These are phyloP conservation scores for Lyophyllum semitale DNA, from an alignment of 768 basidiomycete genomes.

Conservation along the genomic window DNA sequence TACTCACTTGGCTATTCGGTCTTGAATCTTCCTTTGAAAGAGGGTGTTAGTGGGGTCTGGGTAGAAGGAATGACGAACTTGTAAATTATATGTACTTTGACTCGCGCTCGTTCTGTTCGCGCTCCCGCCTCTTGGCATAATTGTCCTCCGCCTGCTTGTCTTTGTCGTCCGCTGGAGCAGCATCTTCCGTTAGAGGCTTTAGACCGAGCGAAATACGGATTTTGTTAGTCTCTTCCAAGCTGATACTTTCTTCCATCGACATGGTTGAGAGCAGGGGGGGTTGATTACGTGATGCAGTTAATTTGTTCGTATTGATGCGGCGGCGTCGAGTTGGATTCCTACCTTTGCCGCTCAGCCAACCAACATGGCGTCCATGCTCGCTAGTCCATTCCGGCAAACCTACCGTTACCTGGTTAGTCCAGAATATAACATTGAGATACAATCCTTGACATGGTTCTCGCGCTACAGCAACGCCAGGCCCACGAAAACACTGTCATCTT, in stretches of 20 bases:
- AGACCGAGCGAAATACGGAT: conserved; percentile 93
- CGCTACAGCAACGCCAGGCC: conserved; percentile 78
- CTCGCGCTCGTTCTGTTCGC: conserved; percentile 70
- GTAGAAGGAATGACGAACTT: conserved; percentile 2
- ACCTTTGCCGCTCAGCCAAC: conserved; percentile 4
- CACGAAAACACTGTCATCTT: conserved; percentile 92
- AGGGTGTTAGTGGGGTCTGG: conserved; percentile 26
- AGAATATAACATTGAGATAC: neutral
- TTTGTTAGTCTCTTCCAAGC: conserved; percentile 94
- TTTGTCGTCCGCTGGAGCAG: conserved; percentile 65
- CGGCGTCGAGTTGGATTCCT: conserved; percentile 3
- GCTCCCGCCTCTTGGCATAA: conserved; percentile 71
- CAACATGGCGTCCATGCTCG: conserved; percentile 44
- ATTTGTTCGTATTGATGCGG: conserved; percentile 12
- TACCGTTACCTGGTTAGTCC: conserved; percentile 51
- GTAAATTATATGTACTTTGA: conserved; percentile 60
- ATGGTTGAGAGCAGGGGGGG: conserved; percentile 31
- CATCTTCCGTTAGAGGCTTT: conserved; percentile 88
- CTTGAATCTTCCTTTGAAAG: conserved; percentile 61
- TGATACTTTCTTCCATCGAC: conserved; percentile 86
- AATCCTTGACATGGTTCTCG: conserved; percentile 1
- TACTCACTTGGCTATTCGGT: conserved; percentile 89
- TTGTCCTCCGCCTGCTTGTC: conserved; percentile 89
- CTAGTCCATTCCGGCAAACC: conserved; percentile 49
- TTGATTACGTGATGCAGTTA: conserved; percentile 22